Conservation (phyloP, 495 filamentous ascomycete genomes). For the Penicillium roqueforti region DNA sequence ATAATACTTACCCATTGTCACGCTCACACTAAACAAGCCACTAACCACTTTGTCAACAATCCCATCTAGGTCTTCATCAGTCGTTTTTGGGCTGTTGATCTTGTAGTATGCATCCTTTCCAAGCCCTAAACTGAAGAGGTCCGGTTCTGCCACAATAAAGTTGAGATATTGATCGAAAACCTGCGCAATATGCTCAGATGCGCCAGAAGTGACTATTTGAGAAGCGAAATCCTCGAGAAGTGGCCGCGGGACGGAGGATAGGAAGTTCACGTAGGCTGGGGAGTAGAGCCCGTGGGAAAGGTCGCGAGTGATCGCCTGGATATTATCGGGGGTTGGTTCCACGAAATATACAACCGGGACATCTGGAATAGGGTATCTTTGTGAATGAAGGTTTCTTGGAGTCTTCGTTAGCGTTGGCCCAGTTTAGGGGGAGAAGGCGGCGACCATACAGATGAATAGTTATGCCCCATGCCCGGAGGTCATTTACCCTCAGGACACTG, state of each 20-base stretch:
- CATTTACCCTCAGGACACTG: constrained; percentile 89
- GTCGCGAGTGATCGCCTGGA: constrained; percentile 80
- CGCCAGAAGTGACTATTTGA: constrained; percentile 76
- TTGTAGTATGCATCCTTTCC: constrained; percentile 89
- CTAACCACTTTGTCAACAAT: constrained; percentile 88
- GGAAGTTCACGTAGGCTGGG: constrained; percentile 94
- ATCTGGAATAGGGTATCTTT: constrained; percentile 88
- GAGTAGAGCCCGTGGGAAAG: constrained; percentile 85
- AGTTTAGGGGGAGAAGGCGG: not conserved
- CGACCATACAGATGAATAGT: constrained; percentile 84
- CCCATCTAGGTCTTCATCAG: constrained; percentile 81
- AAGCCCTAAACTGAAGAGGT: constrained; percentile 90
- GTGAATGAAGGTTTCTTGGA: constrained; percentile 69
- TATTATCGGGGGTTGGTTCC: constrained; percentile 78
- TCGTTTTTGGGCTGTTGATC: constrained; percentile 87
- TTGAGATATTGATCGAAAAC: constrained; percentile 98
- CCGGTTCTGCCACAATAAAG: constrained; percentile 93
- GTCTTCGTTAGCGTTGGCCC: constrained; percentile 13
- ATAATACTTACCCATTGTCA: constrained; percentile 78
- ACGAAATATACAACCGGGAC: constrained; percentile 94
- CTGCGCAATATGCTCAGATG: constrained; percentile 82
- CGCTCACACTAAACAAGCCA: constrained; percentile 91
- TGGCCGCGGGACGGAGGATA: constrained; percentile 87
- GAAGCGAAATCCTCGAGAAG: constrained; percentile 94
- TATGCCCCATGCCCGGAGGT: constrained; percentile 86